A percentile compares a stretch with the other conserved stretches of the same genome.
phyloP scores from a whole-genome alignment of 2,329 filamentous ascomycete species.

The Penicillium italicum region DNA sequence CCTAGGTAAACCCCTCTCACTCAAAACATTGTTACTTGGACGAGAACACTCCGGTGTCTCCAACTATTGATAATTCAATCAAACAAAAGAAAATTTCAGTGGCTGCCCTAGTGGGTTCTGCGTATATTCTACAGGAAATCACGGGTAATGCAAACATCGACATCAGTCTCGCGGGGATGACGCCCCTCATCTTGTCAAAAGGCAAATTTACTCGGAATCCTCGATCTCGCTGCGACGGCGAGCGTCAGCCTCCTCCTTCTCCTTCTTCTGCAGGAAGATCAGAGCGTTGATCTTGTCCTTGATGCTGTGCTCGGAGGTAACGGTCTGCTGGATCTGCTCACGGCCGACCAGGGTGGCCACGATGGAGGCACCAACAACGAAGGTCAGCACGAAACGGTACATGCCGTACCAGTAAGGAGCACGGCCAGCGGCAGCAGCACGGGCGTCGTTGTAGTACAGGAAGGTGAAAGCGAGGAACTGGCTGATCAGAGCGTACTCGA shows the following conservation, averaged over 20 bases:
- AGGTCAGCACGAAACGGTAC: constrained; percentile 90
- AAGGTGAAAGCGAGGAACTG: constrained; percentile 83
- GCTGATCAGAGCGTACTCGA: constrained; percentile 78
- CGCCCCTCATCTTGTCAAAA: constrained; percentile 9
- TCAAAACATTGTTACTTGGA: neutral
- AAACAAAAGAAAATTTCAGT: constrained; percentile 28
- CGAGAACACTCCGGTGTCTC: neutral
- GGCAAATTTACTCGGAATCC: constrained; percentile 34
- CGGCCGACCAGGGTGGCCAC: constrained; percentile 76
- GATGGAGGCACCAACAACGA: constrained; percentile 79
- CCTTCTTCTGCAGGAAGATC: constrained; percentile 46
- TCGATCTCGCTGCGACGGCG: constrained; percentile 32
- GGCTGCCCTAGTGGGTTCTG: constrained; percentile 30
- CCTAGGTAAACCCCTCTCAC: no score
- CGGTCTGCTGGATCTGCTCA: constrained; percentile 61
- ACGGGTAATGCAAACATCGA: constrained; percentile 29
- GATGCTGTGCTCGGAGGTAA: constrained; percentile 37
- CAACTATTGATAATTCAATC: constrained; percentile 9
- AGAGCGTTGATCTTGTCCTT: constrained; percentile 53
- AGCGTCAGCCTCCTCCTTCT: constrained; percentile 44
- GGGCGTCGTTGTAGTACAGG: constrained; percentile 79
- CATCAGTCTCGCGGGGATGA: constrained; percentile 16
- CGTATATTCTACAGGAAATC: constrained; percentile 36
- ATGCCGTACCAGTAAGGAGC: constrained; percentile 80
- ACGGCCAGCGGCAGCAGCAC: constrained; percentile 70